A percentile compares a stretch with the other conserved stretches of the same genome.
phyloP scores from a whole-genome alignment of 208 protist species.

The Wallacemonas rigidus region DNA sequence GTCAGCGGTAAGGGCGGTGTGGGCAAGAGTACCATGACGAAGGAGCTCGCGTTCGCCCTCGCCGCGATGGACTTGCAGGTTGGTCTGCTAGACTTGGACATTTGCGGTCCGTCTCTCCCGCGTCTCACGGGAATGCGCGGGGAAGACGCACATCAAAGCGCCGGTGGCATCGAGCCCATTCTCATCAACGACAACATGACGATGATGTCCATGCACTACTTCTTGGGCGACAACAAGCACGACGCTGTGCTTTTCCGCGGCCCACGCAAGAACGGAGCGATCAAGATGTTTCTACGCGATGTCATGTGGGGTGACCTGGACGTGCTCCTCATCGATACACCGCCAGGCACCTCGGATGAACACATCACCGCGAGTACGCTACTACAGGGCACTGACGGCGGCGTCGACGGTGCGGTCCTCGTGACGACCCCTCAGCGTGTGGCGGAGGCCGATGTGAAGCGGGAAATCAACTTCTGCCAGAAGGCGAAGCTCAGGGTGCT shows the following conservation, averaged over 20 bases:
- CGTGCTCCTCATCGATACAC: constrained; percentile 99
- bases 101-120: constrained; percentile 98
- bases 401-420: constrained; percentile 91
- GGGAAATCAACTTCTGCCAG: constrained; percentile 98
- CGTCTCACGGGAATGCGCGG: constrained; percentile 80
- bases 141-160: constrained; percentile 93
- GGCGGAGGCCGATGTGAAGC: constrained; percentile 97
- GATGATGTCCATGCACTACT: constrained; percentile 98
- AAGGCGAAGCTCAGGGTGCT: constrained; percentile 96
- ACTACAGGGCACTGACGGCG: constrained; percentile 81
- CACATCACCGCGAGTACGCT: constrained; percentile 97
- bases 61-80: constrained; percentile 85
- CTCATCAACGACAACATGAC: constrained; percentile 95
- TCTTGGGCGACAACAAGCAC: constrained; percentile 93
- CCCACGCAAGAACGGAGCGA: constrained; percentile 97
- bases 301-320: constrained; percentile 98
- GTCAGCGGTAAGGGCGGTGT: constrained; percentile 94
- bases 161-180: constrained; percentile 95
- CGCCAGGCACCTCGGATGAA: constrained; percentile 99
- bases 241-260: constrained; percentile 99
- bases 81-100: constrained; percentile 99
- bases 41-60: constrained; percentile 89
- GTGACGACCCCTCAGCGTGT: constrained; percentile 99
- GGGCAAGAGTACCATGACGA: constrained; percentile 94
- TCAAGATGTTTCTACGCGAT: constrained; percentile 99